phyloP scores from a whole-genome alignment of 768 basidiomycete genomes.

The Trametes elegans region DNA sequence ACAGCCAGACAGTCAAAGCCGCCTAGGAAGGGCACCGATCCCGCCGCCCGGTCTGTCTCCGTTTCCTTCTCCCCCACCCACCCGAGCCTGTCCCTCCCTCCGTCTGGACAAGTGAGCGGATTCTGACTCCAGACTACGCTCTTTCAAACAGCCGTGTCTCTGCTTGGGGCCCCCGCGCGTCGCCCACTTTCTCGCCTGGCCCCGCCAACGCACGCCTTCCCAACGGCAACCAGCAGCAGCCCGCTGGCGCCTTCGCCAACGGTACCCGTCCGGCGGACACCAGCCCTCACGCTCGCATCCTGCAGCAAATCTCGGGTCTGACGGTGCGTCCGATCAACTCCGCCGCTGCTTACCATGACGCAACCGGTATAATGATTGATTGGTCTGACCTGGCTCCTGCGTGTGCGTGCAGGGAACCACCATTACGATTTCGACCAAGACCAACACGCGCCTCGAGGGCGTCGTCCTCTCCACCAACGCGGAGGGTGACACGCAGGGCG shows the following conservation, averaged over 20 bases:
- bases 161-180: constrained; percentile 72
- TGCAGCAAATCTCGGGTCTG: constrained; percentile 65
- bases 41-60: constrained; percentile 39
- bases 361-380: constrained; percentile 3
- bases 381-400: constrained; percentile 6
- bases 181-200: constrained; percentile 66
- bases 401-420: constrained; percentile 66
- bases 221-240: constrained; percentile 35
- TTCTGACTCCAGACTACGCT: constrained; percentile 1
- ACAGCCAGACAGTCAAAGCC: constrained; percentile 63
- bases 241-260: constrained; percentile 37
- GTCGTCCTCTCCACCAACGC: constrained; percentile 55
- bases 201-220: constrained; percentile 41
- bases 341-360: constrained; percentile 17
- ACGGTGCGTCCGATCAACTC: constrained; percentile 51
- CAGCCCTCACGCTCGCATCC: constrained; percentile 52
- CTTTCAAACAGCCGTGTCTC: constrained; percentile 35
- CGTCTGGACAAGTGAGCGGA: not conserved
- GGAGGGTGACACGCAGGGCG: constrained; percentile 70
- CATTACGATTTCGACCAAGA: constrained; percentile 72
- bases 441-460: constrained; percentile 71
- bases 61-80: constrained; percentile 5
- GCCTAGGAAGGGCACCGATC: constrained; percentile 61
- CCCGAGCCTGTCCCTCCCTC: constrained; percentile 1
- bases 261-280: constrained; percentile 41